Conservation (phyloP, 805 yeast species). For the Yarrowia hollandica region DNA sequence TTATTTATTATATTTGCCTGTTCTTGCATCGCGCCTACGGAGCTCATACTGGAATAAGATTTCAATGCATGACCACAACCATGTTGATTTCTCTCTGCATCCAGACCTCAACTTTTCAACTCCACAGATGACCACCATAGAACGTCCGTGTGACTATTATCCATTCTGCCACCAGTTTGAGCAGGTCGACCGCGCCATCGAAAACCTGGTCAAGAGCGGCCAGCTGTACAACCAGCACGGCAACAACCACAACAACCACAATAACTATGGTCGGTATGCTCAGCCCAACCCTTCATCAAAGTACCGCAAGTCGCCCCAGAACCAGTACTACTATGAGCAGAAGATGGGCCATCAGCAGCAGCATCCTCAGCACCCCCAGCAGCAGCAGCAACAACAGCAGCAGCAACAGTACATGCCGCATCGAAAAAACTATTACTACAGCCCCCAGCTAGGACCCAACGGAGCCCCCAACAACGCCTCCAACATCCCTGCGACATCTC, state of each 20-base stretch:
- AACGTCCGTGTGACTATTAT: constrained; percentile 26
- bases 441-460: not conserved
- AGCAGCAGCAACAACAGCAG: constrained; percentile 12
- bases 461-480: not conserved
- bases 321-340: constrained; percentile 21
- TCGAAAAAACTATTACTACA: constrained; percentile 19
- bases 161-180: constrained; percentile 28
- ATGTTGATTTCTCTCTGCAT: constrained; percentile 8
- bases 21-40: no score
- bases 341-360: not conserved
- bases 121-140: constrained; percentile 13
- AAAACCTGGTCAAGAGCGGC: constrained; percentile 26
- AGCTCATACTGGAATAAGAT: constrained; percentile 21
- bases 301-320: constrained; percentile 8
- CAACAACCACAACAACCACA: not conserved
- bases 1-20: no score
- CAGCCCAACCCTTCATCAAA: constrained; percentile 4
- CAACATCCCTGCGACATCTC: no score
- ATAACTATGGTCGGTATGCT: constrained; percentile 12
- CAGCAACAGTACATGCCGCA: constrained; percentile 6
- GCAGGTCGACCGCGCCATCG: constrained; percentile 27
- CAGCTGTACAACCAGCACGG: constrained; percentile 5
- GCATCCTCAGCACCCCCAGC: not conserved
- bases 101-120: not conserved
- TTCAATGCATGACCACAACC: constrained; percentile 14